phyloP scores from a whole-genome alignment of 2,329 filamentous ascomycete genomes.

The Fusarium sp. region DNA sequence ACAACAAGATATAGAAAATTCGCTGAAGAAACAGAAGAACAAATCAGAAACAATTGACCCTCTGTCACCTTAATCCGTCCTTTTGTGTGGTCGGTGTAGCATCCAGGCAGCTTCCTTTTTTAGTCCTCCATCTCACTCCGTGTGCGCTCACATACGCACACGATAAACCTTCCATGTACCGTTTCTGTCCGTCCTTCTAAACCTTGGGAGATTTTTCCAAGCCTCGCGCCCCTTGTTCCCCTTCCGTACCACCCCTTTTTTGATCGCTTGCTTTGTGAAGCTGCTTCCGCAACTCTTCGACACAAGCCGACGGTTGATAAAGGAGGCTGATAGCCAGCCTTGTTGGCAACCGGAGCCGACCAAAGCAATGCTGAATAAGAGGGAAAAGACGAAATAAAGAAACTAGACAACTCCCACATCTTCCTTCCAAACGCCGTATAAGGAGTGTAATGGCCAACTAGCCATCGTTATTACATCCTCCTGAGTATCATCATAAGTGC shows the following conservation, averaged over 20 bases:
- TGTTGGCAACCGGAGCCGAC: slow-evolving; percentile 1
- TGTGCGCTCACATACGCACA: slow-evolving; percentile 25
- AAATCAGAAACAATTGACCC: slow-evolving; percentile 35
- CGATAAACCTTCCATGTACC: slow-evolving; percentile 30
- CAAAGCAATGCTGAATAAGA: slow-evolving; percentile 23
- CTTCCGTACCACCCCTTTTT: slow-evolving; percentile 12
- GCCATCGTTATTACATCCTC: slow-evolving; percentile 55
- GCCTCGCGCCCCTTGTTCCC: slow-evolving; percentile 24
- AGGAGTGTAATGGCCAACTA: slow-evolving; percentile 53
- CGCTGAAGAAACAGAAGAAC: slow-evolving; percentile 30
- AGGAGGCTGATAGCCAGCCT: slow-evolving; percentile 1
- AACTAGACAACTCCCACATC: slow-evolving; percentile 46
- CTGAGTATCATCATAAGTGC: slow-evolving; percentile 45
- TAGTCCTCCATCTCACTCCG: slow-evolving; percentile 1
- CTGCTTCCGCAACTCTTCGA: slow-evolving; percentile 4
- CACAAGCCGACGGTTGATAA: neutral
- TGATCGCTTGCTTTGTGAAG: slow-evolving; percentile 3
- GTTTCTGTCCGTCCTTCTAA: slow-evolving; percentile 41
- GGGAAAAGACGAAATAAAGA: slow-evolving; percentile 28
- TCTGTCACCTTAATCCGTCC: slow-evolving; percentile 16
- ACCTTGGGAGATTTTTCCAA: slow-evolving; percentile 45
- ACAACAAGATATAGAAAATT: slow-evolving; percentile 44
- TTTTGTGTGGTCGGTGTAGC: slow-evolving; percentile 32
- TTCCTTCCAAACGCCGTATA: slow-evolving; percentile 49
- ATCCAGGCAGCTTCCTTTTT: slow-evolving; percentile 35